Conservation (phyloP, 192 early-diverging fungal genomes). For the Radiomyces spectabilis region DNA sequence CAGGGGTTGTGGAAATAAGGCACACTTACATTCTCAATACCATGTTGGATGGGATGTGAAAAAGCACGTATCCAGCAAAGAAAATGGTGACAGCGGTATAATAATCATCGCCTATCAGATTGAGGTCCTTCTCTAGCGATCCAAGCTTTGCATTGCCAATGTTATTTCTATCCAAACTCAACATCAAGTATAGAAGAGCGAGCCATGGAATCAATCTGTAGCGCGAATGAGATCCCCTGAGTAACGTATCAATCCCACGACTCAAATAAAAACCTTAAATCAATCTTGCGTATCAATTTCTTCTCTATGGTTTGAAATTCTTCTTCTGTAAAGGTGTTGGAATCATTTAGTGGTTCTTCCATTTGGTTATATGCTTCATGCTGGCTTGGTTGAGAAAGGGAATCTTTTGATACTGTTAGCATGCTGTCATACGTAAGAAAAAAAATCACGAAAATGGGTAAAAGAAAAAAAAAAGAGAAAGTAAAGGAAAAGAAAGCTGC, state of each 20-base stretch:
- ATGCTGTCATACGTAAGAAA: background rate
- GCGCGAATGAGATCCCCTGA: background rate
- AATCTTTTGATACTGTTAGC: too few species aligned
- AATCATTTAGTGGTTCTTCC: too few species aligned
- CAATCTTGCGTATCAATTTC: background rate
- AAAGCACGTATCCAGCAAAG: conserved; percentile 22
- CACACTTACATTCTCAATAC: conserved; percentile 12
- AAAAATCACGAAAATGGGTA: background rate
- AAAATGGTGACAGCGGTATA: conserved; percentile 21
- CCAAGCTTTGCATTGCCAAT: conserved; percentile 24
- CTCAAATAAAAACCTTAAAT: background rate
- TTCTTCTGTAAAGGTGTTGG: too few species aligned
- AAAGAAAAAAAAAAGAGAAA: background rate
- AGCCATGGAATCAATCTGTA: conserved; percentile 14
- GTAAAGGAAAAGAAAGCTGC: background rate
- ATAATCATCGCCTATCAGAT: conserved; percentile 19
- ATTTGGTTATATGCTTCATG: too few species aligned
- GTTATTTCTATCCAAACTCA: conserved; percentile 19
- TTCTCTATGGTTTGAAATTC: too few species aligned
- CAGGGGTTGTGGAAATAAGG: background rate
- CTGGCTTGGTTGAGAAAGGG: too few species aligned
- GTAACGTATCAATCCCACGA: background rate
- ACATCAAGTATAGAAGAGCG: conserved; percentile 8
- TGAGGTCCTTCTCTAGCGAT: conserved; percentile 17
- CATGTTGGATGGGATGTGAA: conserved; percentile 21